Base-by-base conservation (phyloP, 73 alveolate genomes). In the Blepharisma japonicum region DNA sequence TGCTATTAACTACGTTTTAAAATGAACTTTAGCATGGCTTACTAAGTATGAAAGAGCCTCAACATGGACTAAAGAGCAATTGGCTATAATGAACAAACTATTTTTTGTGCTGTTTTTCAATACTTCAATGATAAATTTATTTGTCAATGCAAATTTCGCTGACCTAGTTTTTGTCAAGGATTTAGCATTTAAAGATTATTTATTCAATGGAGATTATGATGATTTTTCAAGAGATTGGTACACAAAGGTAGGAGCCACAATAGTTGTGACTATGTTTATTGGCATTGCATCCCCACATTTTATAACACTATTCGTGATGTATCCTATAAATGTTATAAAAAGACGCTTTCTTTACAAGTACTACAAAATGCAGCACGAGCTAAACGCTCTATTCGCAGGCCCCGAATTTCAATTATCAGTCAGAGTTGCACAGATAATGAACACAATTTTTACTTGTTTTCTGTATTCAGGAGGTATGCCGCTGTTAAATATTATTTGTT, bases 141-240 rank as follows among this genome's bases (percentile, higher is more conserved):
- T 39, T 61, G 74, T 61, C 14, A 61, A 61, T 61, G 74, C 74
- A 14, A 39, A 61, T 25, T 61, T 61, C 23, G 14, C 2, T 0
- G 74, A 61, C 18, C 46, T 61, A 1, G 23, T 14, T 1, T 14
- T 39, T 2, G 18, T 32, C 0, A 32, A 32, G 5, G 14, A 25
- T 8, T 25, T 61, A 39, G 74, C 74, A 0, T 20, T 39, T 39
- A 9, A 25, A 61, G 47, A 14, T 61, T 25, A 61, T 61, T 61
- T 61, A 32, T 32, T 61, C 47, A 61, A 61, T 25, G 39, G 47
- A 61, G 74, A 61, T 61, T 61, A 20, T 25, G 38, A 14, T 14
- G 74, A 61, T 61, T 61, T 61, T 61, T 61, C 74, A 61, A 61
- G 74, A 25, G 50, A 61, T 9, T 61, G 74, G 74, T 61, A 61